These are phyloP conservation scores for Phlegmacium glaucopus DNA, from an alignment of 768 basidiomycete genomes.

Conservation along the genomic window DNA sequence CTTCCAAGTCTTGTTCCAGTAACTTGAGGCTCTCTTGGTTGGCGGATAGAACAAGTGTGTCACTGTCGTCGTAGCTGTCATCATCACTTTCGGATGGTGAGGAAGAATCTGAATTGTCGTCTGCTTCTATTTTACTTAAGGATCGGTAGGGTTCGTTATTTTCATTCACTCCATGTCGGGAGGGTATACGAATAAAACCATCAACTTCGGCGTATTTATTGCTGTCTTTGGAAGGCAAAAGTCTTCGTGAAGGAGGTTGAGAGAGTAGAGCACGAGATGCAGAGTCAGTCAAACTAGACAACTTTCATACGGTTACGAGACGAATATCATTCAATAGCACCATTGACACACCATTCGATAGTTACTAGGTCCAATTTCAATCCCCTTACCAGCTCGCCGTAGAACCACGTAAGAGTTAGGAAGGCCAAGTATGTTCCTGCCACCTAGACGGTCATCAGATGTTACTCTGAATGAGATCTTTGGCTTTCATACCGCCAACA, in stretches of 20 bases:
- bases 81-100: conserved; percentile 26
- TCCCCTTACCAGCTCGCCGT: conserved; percentile 43
- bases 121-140: conserved; percentile 31
- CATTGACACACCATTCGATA: conserved; percentile 37
- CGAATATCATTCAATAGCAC: conserved; percentile 1
- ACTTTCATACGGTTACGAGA: conserved; percentile 22
- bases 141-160: conserved; percentile 48
- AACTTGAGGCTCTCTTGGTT: conserved; percentile 56
- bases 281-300: conserved; percentile 56
- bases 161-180: conserved; percentile 26
- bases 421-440: conserved; percentile 64
- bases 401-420: conserved; percentile 45
- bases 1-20: conserved; percentile 52
- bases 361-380: conserved; percentile 50
- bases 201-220: conserved; percentile 61
- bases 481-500: conserved; percentile 47
- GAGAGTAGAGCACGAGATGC: conserved; percentile 51
- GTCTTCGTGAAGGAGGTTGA: conserved; percentile 45
- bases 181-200: conserved; percentile 60
- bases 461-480: conserved; percentile 18
- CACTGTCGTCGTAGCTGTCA: conserved; percentile 31
- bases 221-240: conserved; percentile 32
- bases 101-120: conserved; percentile 31
- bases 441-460: conserved; percentile 54
- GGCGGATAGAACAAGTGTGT: conserved; percentile 37